phyloP scores from a whole-genome alignment of 192 early-diverging fungal species.

The Coemansia sp. region DNA sequence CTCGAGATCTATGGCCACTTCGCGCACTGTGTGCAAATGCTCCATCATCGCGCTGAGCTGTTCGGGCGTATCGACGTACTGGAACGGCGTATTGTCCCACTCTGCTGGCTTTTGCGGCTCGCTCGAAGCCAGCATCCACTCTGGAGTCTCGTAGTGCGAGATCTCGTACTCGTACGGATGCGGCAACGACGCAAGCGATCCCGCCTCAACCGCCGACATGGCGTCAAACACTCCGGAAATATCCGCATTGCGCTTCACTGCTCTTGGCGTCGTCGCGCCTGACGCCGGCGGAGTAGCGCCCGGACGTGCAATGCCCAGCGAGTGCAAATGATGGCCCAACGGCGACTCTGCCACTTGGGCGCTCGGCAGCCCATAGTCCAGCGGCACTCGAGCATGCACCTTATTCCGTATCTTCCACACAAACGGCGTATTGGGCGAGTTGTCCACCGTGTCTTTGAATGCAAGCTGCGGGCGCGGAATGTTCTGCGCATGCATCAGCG shows the following conservation, averaged over 20 bases:
- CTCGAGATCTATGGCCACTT: slow-evolving; percentile 94
- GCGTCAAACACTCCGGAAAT: background rate
- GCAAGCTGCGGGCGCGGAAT: slow-evolving; percentile 82
- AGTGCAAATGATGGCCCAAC: slow-evolving; percentile 34
- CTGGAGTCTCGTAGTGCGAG: slow-evolving; percentile 70
- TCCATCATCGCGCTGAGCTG: slow-evolving; percentile 63
- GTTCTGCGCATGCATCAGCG: slow-evolving; percentile 66
- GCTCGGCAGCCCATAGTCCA: slow-evolving; percentile 61
- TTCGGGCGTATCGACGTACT: slow-evolving; percentile 81
- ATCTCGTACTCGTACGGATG: slow-evolving; percentile 96
- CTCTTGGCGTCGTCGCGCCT: slow-evolving; percentile 8
- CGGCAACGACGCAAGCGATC: slow-evolving; percentile 39
- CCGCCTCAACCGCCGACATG: background rate
- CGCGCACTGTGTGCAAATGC: slow-evolving; percentile 59
- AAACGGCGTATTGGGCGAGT: slow-evolving; percentile 73
- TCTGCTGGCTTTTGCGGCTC: slow-evolving; percentile 56
- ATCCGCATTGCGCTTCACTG: background rate
- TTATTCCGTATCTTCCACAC: slow-evolving; percentile 78
- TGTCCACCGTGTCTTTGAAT: slow-evolving; percentile 88
- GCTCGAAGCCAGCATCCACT: slow-evolving; percentile 60
- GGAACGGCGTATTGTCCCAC: slow-evolving; percentile 71
- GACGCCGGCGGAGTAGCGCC: background rate
- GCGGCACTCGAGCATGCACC: slow-evolving; percentile 74
- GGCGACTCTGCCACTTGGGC: slow-evolving; percentile 16
- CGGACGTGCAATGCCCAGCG: slow-evolving; percentile 38